Base-by-base conservation (phyloP, 352 stramenopile genomes). In the Phytophthora litchii region DNA sequence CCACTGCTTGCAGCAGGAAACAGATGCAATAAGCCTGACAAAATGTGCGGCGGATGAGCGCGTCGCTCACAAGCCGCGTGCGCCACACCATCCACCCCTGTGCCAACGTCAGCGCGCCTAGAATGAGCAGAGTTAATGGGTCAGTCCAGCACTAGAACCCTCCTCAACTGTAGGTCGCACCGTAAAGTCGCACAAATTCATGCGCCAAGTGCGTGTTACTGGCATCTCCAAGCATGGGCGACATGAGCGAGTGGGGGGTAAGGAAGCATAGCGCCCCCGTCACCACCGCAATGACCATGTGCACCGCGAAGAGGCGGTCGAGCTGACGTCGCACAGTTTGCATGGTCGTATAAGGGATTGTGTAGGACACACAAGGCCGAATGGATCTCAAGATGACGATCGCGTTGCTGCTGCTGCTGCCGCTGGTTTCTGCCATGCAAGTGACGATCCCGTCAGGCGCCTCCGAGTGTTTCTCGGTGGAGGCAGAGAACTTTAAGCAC, bases 21-120 rank as follows among this genome's bases (percentile, higher is more conserved):
- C 84, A 95, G 47, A 92, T 88, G 70, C 82, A 92, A 63, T 95
- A 95, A 17, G 83, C 86, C 65, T 95, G 86, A 57, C 86, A 95
- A 67, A 95, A 95, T 43, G 86, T 95, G 46, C 85, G 85, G 23
- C 86, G 83, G 53, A 95, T 75, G 36, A 95, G 72, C 51, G 82
- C 83, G 55, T 93, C 86, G 59, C 84, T 92, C 62, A 95, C 86
- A 55, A 92, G 83, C 5, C 86, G 81, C 37, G 86, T 93, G 47
- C 85, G 84, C 83, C 84, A 93, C 43, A 95, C 86, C 60, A 95
- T 84, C 82, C 83, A 95, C 7, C 82, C 84, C 54, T 95, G 86
- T 29, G 83, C 86, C 49, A 93, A 68, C 37, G 86, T 95, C 43
- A 95, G 57, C 14, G 84, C 82, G 14, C 83, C 84, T 94, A 38